Conservation (phyloP, 768 basidiomycete genomes). For the Trametes cubensis region DNA sequence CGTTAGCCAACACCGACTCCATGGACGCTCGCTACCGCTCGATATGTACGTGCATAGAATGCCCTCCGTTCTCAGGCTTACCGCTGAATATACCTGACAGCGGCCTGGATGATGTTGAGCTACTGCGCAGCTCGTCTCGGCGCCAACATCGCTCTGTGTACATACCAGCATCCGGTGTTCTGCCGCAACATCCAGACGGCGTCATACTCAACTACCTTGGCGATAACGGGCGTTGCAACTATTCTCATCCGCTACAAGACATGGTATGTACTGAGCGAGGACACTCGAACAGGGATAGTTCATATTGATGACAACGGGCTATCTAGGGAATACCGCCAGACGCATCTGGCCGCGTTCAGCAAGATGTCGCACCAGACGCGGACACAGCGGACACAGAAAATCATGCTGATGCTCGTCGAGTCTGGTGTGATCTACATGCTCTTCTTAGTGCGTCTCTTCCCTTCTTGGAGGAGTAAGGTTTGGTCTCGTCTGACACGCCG, state of each 20-base stretch:
- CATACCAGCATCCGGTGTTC: slow-evolving; percentile 25
- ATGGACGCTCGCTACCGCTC: slow-evolving; percentile 2
- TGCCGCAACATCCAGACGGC: slow-evolving; percentile 28
- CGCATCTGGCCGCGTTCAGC: slow-evolving; percentile 1
- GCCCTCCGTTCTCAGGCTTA: too few species aligned
- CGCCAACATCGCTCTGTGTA: slow-evolving; percentile 21
- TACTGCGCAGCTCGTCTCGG: slow-evolving; percentile 26
- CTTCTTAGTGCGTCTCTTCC: slow-evolving; percentile 26
- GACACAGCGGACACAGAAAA: background rate
- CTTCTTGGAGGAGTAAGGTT: too few species aligned
- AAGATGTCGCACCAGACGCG: slow-evolving; percentile 15
- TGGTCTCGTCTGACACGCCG: too few species aligned
- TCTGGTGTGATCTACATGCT: slow-evolving; percentile 30
- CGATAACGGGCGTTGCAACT: slow-evolving; percentile 27
- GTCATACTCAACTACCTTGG: slow-evolving; percentile 26
- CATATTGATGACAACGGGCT: too few species aligned
- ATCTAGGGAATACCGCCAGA: slow-evolving; percentile 6
- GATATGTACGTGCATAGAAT: slow-evolving; percentile 10
- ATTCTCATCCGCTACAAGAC: slow-evolving; percentile 26
- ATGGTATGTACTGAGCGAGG: slow-evolving; percentile 14
- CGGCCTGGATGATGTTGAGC: slow-evolving; percentile 24
- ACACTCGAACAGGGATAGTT: too few species aligned
- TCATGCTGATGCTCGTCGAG: slow-evolving; percentile 29
- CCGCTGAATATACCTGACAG: background rate
- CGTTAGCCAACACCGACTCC: too few species aligned